A percentile compares a stretch with the other conserved stretches of the same genome.
These are phyloP conservation scores for Leishmania turanica DNA, from an alignment of 208 protist species.

Conservation along the genomic window DNA sequence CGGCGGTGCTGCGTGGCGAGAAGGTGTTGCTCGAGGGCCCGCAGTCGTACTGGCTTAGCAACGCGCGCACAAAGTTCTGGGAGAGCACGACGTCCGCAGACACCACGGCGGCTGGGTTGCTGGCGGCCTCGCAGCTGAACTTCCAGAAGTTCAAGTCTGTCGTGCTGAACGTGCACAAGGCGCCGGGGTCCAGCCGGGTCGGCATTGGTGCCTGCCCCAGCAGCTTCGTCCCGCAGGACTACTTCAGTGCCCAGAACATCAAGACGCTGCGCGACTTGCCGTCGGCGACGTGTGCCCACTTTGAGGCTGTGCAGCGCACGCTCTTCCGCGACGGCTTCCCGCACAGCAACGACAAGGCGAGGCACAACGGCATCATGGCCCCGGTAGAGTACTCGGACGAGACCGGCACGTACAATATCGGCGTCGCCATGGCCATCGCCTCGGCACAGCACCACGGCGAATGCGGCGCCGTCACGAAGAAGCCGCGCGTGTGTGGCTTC, in stretches of 20 bases:
- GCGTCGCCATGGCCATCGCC: slow-evolving; percentile 86
- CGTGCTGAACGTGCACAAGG: slow-evolving; percentile 94
- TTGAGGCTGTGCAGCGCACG: slow-evolving; percentile 82
- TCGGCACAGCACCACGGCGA: slow-evolving; percentile 84
- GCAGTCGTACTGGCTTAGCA: slow-evolving; percentile 94
- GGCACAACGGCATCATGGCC: slow-evolving; percentile 77
- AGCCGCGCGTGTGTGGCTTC: slow-evolving; percentile 89
- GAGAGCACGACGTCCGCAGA: slow-evolving; percentile 90
- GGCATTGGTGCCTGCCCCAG: slow-evolving; percentile 90
- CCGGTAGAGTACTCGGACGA: slow-evolving; percentile 82
- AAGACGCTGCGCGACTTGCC: slow-evolving; percentile 82
- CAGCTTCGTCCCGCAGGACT: slow-evolving; percentile 91
- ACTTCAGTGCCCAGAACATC: slow-evolving; percentile 81
- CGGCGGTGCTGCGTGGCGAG: slow-evolving; percentile 69
- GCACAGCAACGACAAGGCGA: slow-evolving; percentile 25
- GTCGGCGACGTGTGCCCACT: slow-evolving; percentile 65
- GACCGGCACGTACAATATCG: slow-evolving; percentile 88
- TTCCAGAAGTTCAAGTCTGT: slow-evolving; percentile 71
- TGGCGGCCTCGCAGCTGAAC: slow-evolving; percentile 90
- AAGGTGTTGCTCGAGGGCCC: slow-evolving; percentile 92
- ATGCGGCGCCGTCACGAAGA: slow-evolving; percentile 89
- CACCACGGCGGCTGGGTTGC: slow-evolving; percentile 80
- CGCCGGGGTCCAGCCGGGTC: slow-evolving; percentile 89
- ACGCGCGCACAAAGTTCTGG: slow-evolving; percentile 93
- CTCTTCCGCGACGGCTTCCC: slow-evolving; percentile 68